Evolutionary conservation across 2,329 filamentous ascomycete species (phyloP).

Genomic region (Cladosporium halotolerans): DNA sequence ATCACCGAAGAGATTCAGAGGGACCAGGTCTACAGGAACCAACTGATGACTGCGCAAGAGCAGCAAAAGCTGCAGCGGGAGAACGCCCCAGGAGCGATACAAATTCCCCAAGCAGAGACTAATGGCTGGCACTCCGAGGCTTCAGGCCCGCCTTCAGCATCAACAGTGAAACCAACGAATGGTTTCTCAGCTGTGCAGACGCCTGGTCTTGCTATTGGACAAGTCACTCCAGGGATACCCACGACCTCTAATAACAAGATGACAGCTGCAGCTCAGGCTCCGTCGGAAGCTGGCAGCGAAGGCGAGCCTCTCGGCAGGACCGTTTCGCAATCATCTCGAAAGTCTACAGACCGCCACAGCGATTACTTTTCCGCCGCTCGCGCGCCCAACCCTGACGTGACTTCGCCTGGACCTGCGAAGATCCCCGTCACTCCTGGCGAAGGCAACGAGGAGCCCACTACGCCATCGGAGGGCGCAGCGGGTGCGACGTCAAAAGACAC

Average conservation of each 20-base stretch:
- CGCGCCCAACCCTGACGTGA: constrained; percentile 41
- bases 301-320: constrained; percentile 46
- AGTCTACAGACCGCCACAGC: constrained; percentile 54
- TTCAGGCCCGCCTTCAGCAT: constrained; percentile 41
- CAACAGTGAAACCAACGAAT: constrained; percentile 53
- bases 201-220: constrained; percentile 70
- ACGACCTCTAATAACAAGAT: constrained; percentile 29
- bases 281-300: constrained; percentile 22
- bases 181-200: constrained; percentile 59
- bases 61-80: constrained; percentile 51
- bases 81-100: constrained; percentile 57
- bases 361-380: constrained; percentile 71
- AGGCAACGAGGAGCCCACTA: constrained; percentile 30
- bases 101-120: constrained; percentile 44
- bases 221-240: constrained; percentile 37
- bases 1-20: constrained; percentile 85
- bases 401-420: constrained; percentile 22
- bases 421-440: constrained; percentile 28
- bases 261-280: constrained; percentile 17
- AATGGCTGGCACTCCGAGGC: constrained; percentile 39
- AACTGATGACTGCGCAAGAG: constrained; percentile 58
- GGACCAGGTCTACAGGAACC: constrained; percentile 67
- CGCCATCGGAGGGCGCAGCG: constrained; percentile 45
- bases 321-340: constrained; percentile 46
- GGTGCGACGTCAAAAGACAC: constrained; percentile 45